These are phyloP conservation scores for Chaetomium globosum DNA, from an alignment of 2,329 filamentous ascomycete genomes.

Conservation along the genomic window DNA sequence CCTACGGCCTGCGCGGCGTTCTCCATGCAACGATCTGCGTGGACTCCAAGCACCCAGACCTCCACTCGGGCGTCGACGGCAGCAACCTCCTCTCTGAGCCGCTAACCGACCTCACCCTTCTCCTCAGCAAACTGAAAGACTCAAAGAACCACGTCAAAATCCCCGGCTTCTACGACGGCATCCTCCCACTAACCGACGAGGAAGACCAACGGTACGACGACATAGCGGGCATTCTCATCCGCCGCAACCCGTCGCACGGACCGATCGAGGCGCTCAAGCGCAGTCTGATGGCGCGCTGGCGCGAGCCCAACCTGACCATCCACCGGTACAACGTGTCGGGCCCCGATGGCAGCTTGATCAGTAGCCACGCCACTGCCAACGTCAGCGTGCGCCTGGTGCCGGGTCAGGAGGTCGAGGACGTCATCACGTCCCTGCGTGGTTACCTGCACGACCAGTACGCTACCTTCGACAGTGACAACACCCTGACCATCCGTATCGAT, in stretches of 20 bases:
- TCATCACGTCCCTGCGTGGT: slow-evolving; percentile 66
- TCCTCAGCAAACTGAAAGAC: slow-evolving; percentile 81
- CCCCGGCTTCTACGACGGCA: slow-evolving; percentile 84
- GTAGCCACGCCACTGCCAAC: slow-evolving; percentile 82
- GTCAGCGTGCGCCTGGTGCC: slow-evolving; percentile 91
- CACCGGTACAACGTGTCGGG: slow-evolving; percentile 92
- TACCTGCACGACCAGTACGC: slow-evolving; percentile 74
- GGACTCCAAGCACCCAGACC: slow-evolving; percentile 80
- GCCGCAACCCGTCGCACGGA: slow-evolving; percentile 64
- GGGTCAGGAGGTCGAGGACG: slow-evolving; percentile 81
- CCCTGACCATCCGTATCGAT: slow-evolving; percentile 78
- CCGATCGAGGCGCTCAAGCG: slow-evolving; percentile 72
- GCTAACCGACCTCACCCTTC: slow-evolving; percentile 82
- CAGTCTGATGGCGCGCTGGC: slow-evolving; percentile 90
- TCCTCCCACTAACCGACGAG: slow-evolving; percentile 71
- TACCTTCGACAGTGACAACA: slow-evolving; percentile 76
- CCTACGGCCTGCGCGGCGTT: slow-evolving; percentile 90
- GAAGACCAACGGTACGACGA: slow-evolving; percentile 83
- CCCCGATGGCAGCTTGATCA: slow-evolving; percentile 88
- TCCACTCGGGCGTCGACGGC: slow-evolving; percentile 96
- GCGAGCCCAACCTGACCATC: slow-evolving; percentile 90
- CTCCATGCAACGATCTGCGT: slow-evolving; percentile 90
- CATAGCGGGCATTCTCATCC: slow-evolving; percentile 75
- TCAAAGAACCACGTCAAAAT: slow-evolving; percentile 79
- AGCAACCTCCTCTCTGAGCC: slow-evolving; percentile 88